phyloP scores from a whole-genome alignment of 2,329 filamentous ascomycete genomes.

The Colletotrichum truncatum region DNA sequence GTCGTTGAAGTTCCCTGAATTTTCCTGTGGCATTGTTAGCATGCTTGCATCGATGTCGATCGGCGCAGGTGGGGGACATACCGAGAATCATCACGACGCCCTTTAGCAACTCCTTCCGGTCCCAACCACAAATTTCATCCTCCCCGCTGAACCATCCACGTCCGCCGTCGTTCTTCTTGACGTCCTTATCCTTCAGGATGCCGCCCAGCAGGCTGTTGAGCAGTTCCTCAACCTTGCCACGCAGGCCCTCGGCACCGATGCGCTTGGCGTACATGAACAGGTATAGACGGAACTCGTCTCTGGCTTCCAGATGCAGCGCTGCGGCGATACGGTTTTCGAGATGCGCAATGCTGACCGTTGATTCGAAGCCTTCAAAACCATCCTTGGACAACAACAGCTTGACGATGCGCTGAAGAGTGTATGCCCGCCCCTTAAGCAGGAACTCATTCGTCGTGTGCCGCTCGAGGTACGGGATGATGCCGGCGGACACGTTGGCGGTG shows the following conservation, averaged over 20 bases:
- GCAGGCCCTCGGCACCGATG: conserved; percentile 87
- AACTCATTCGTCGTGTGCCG: conserved; percentile 95
- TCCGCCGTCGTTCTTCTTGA: conserved; percentile 54
- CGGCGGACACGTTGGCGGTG: conserved; percentile 77
- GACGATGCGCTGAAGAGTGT: conserved; percentile 89
- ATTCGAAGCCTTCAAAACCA: conserved; percentile 92
- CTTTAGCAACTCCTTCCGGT: conserved; percentile 85
- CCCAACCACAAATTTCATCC: conserved; percentile 88
- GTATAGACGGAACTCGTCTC: conserved; percentile 93
- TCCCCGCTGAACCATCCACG: conserved; percentile 73
- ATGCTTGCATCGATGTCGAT: not conserved
- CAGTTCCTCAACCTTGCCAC: conserved; percentile 91
- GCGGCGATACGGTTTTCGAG: conserved; percentile 94
- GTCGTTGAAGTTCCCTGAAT: conserved; percentile 91
- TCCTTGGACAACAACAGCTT: conserved; percentile 89
- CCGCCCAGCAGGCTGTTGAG: conserved; percentile 84
- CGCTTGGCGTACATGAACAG: conserved; percentile 99
- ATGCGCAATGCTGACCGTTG: conserved; percentile 90
- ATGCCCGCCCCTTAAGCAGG: conserved; percentile 89
- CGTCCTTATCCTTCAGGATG: conserved; percentile 66
- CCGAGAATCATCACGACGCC: conserved; percentile 93
- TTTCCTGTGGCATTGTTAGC: conserved; percentile 73
- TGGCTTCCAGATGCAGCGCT: conserved; percentile 82
- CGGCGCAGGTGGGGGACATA: conserved; percentile 55
- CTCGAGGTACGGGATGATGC: conserved; percentile 92